A percentile compares a stretch with the other conserved stretches of the same genome.
Conservation (phyloP, 2,329 filamentous ascomycete species). For the Aspergillus sp. region DNA sequence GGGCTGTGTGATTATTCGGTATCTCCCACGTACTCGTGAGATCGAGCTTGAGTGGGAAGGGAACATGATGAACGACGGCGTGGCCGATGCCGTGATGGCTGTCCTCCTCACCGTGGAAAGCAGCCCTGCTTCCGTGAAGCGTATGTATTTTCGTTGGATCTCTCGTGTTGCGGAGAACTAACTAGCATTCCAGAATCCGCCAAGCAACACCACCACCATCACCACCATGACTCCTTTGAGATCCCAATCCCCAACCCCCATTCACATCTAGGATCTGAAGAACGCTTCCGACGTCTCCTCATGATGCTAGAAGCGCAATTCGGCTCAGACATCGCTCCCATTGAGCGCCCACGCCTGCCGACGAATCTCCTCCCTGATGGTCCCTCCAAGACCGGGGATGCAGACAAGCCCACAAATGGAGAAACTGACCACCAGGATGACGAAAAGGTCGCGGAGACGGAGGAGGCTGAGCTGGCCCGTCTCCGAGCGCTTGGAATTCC, state of each 20-base stretch:
- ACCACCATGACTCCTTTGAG: constrained; percentile 40
- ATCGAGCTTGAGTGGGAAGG: constrained; percentile 96
- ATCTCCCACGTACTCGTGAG: constrained; percentile 67
- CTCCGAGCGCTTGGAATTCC: constrained; percentile 83
- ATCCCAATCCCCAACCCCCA: constrained; percentile 66
- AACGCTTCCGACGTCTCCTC: constrained; percentile 79
- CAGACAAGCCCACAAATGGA: constrained; percentile 19
- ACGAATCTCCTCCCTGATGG: constrained; percentile 17
- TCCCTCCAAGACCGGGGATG: constrained; percentile 14
- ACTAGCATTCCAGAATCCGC: constrained; percentile 49
- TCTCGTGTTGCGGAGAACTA: too few species aligned
- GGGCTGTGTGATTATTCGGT: constrained; percentile 83
- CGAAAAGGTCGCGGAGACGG: constrained; percentile 52
- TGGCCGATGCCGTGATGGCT: constrained; percentile 95
- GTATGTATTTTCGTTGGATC: constrained; percentile 42
- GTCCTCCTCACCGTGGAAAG: constrained; percentile 90
- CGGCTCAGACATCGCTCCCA: constrained; percentile 77
- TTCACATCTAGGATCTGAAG: constrained; percentile 65
- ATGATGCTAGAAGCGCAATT: constrained; percentile 98
- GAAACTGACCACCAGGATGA: constrained; percentile 40
- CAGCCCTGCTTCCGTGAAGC: constrained; percentile 90
- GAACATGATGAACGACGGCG: constrained; percentile 95
- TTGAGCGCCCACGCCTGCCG: constrained; percentile 59
- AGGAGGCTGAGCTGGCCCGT: constrained; percentile 68
- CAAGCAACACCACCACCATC: constrained; percentile 53